phyloP scores from a whole-genome alignment of 352 stramenopile species.

The Pythium grandisporangium region DNA sequence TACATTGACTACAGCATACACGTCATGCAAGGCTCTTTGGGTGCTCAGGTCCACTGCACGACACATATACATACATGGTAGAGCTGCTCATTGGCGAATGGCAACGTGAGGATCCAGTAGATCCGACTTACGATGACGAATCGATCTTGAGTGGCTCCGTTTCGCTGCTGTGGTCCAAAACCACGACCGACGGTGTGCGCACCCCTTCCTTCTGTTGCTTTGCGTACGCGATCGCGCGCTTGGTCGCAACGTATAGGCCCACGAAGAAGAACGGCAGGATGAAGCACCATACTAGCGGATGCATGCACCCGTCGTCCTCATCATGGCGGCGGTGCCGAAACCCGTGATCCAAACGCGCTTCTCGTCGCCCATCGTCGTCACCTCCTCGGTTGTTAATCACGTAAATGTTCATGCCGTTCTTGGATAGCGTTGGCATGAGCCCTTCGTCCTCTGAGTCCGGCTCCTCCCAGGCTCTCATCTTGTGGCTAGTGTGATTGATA shows the following conservation, averaged over 20 bases:
- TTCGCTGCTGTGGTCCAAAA: neutral
- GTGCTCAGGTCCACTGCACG: neutral
- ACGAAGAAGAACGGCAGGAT: conserved; percentile 1
- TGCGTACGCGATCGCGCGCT: neutral
- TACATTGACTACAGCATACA: neutral
- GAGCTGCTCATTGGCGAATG: neutral
- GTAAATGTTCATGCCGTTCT: neutral
- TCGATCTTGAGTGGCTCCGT: neutral
- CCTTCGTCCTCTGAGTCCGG: neutral
- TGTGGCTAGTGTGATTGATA: too few species aligned
- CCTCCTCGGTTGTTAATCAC: neutral
- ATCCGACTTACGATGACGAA: neutral
- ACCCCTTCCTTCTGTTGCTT: neutral
- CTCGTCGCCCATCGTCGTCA: neutral
- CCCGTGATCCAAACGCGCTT: neutral
- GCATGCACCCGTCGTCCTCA: neutral
- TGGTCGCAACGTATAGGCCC: neutral
- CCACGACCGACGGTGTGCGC: neutral
- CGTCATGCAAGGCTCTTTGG: neutral
- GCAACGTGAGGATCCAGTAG: neutral
- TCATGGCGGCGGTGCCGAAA: neutral
- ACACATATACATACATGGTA: neutral
- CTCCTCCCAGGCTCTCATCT: neutral
- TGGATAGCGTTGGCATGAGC: too few species aligned
- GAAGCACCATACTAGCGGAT: neutral